These are phyloP conservation scores for Primulina tabacum DNA, from an alignment of 257 asterid species.

Conservation along the genomic window DNA sequence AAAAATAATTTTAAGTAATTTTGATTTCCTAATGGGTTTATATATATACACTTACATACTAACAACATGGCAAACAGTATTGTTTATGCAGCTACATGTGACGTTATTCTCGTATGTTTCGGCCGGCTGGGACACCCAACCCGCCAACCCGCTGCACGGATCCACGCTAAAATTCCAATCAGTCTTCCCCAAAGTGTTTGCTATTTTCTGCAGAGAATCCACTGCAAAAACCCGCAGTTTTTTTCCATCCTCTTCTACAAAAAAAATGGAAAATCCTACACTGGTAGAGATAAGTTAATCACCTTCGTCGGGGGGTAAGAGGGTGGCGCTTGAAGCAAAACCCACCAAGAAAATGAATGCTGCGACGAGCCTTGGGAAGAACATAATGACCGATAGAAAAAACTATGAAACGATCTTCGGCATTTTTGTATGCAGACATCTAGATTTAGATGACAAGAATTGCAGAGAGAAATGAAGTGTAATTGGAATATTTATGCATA, in stretches of 20 bases:
- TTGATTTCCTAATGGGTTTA: no score
- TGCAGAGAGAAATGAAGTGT: no score
- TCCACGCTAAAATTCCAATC: constrained; percentile 56
- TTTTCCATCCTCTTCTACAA: neutral
- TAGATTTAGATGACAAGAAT: no score
- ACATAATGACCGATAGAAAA: neutral
- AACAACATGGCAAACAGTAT: constrained; percentile 51
- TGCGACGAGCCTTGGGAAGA: constrained; percentile 14
- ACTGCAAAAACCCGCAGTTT: constrained; percentile 26
- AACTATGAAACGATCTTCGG: neutral
- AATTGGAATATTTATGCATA: no score
- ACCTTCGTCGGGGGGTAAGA: constrained; percentile 44
- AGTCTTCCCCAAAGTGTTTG: constrained; percentile 37
- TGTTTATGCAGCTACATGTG: constrained; percentile 43
- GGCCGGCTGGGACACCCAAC: constrained; percentile 34
- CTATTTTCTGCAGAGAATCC: constrained; percentile 42
- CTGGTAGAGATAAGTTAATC: neutral
- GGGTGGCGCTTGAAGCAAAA: constrained; percentile 31
- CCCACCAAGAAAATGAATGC: constrained; percentile 28
- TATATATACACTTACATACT: constrained; percentile 37
- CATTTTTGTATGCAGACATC: neutral
- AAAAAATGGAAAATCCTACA: no score
- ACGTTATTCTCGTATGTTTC: constrained; percentile 32
- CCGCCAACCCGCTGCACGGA: constrained; percentile 48
- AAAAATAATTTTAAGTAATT: no score